Percentiles rank a stretch among this genome's conserved stretches.
phyloP scores from a whole-genome alignment of 1,139 yeast species.

The Candida neerlandica region DNA sequence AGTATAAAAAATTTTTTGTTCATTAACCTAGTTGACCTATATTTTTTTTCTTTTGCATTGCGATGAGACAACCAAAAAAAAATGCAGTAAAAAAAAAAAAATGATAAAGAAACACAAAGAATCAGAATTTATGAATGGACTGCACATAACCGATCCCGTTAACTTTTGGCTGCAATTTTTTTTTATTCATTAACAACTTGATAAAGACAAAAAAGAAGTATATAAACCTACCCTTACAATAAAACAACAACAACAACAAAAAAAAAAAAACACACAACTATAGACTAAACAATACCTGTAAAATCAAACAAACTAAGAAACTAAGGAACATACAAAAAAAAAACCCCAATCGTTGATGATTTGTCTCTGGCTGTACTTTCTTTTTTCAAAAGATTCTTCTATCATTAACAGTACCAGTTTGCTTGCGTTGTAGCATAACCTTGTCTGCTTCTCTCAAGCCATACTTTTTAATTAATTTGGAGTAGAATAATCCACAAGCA shows the following conservation, averaged over 20 bases:
- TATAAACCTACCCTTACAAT: neutral
- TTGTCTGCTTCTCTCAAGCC: constrained; percentile 28
- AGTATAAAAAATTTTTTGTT: constrained; percentile 1
- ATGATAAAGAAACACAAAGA: neutral
- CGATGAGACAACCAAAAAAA: constrained; percentile 2
- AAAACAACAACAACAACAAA: neutral
- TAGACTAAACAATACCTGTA: neutral
- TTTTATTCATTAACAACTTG: neutral
- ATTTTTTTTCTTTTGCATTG: neutral
- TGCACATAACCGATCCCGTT: neutral
- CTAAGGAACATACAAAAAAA: neutral
- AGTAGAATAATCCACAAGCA: constrained; percentile 48
- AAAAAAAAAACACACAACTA: neutral
- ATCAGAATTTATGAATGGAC: neutral
- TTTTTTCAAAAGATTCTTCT: constrained; percentile 19
- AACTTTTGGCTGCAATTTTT: constrained; percentile 7
- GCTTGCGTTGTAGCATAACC: constrained; percentile 29
- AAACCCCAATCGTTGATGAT: neutral
- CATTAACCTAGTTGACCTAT: neutral
- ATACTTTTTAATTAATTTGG: constrained; percentile 32
- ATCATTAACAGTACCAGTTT: constrained; percentile 23
- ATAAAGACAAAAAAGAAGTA: neutral
- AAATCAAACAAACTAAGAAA: neutral
- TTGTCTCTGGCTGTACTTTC: neutral
- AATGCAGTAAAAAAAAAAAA: neutral